phyloP scores from a whole-genome alignment of 176 grass and related monocot genomes.

The Oryza glumipatula region DNA sequence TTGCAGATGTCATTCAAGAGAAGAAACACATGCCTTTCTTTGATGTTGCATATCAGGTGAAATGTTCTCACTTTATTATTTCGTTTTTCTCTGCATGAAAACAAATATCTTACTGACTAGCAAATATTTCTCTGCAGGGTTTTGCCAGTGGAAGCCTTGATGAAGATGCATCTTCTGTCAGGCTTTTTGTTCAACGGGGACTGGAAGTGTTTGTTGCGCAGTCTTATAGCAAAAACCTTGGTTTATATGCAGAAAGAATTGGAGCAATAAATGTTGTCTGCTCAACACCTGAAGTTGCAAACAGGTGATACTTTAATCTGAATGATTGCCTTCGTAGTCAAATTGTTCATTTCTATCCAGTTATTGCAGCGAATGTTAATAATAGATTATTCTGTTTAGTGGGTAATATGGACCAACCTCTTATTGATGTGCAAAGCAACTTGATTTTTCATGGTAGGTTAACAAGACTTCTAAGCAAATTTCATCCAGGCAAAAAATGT shows the following conservation, averaged over 20 bases:
- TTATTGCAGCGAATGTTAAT: background rate
- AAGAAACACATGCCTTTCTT: slow-evolving; percentile 93
- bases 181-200: slow-evolving; percentile 86
- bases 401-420: background rate
- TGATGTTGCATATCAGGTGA: slow-evolving; percentile 99
- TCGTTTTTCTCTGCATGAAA: slow-evolving; percentile 2
- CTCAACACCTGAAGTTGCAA: slow-evolving; percentile 70
- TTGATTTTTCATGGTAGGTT: background rate
- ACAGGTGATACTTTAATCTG: slow-evolving; percentile 53
- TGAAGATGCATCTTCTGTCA: slow-evolving; percentile 87
- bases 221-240: slow-evolving; percentile 99
- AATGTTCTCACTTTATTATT: slow-evolving; percentile 6
- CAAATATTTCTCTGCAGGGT: slow-evolving; percentile 54
- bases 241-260: slow-evolving; percentile 93
- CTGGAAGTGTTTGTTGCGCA: slow-evolving; percentile 94
- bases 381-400: background rate
- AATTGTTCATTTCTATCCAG: background rate
- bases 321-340: background rate
- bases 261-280: slow-evolving; percentile 94
- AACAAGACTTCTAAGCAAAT: background rate
- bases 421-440: background rate
- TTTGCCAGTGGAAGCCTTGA: slow-evolving; percentile 99
- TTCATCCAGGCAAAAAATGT: background rate
- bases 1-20: slow-evolving; percentile 88
- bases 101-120: slow-evolving; percentile 21